A percentile compares a stretch with the other conserved stretches of the same genome.
Evolutionary conservation across 768 basidiomycete species (phyloP).

Genomic region (Naganishia friedmannii): DNA sequence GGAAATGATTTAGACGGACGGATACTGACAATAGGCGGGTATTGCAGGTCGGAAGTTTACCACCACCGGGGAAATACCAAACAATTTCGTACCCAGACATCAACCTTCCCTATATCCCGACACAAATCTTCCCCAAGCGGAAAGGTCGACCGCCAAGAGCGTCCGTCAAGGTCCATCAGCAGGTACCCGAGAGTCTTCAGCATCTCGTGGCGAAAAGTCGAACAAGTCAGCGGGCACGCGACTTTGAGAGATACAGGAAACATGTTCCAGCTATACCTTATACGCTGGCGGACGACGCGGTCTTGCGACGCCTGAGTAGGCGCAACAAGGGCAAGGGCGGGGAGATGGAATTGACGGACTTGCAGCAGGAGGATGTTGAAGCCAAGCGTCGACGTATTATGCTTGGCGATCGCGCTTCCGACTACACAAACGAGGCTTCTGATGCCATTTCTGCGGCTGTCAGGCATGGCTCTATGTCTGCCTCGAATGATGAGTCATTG

Average conservation of each 20-base stretch:
- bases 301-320: not conserved
- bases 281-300: not conserved
- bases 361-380: not conserved
- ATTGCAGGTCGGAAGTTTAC: slow-evolving; percentile 18
- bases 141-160: slow-evolving; percentile 26
- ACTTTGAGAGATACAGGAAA: not conserved
- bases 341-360: not conserved
- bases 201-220: slow-evolving; percentile 4
- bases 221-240: not conserved
- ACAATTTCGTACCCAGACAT: slow-evolving; percentile 29
- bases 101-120: slow-evolving; percentile 28
- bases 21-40: not conserved
- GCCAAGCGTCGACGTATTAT: not conserved
- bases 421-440: not conserved
- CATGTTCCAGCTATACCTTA: slow-evolving; percentile 9
- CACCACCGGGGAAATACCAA: slow-evolving; percentile 27
- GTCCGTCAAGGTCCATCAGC: slow-evolving; percentile 3
- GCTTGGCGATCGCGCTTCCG: not conserved
- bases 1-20: too few species aligned
- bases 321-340: slow-evolving; percentile 6
- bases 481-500: not conserved
- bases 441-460: not conserved
- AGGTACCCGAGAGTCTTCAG: slow-evolving; percentile 16
- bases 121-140: slow-evolving; percentile 25
- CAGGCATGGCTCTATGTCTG: not conserved